phyloP scores from a whole-genome alignment of 495 filamentous ascomycete genomes.

The Podospora didyma region DNA sequence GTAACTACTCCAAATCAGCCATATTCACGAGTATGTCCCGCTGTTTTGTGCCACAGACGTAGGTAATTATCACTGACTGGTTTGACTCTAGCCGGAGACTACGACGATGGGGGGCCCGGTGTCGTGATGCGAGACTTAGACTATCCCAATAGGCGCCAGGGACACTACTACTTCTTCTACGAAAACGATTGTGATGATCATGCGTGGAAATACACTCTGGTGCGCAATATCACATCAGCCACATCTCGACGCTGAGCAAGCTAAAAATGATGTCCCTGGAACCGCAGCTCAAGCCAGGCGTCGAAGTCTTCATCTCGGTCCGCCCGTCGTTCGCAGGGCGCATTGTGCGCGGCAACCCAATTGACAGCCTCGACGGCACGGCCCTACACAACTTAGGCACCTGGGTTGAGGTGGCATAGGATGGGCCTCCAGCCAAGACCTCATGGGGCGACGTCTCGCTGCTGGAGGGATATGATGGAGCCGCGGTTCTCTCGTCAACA shows the following conservation, averaged over 20 bases:
- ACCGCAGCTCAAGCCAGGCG: constrained; percentile 14
- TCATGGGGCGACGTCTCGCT: constrained; percentile 38
- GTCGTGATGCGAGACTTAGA: constrained; percentile 10
- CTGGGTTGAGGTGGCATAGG: constrained; percentile 32
- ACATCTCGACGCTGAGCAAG: no score
- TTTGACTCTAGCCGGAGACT: constrained; percentile 5
- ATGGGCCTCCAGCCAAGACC: constrained; percentile 15
- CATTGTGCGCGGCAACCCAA: constrained; percentile 17
- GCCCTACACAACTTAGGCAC: constrained; percentile 17
- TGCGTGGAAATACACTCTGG: constrained; percentile 21
- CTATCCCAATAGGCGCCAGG: constrained; percentile 8
- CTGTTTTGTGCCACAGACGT: no score
- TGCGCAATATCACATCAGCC: constrained; percentile 3
- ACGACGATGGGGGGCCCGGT: constrained; percentile 12
- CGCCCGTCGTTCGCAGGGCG: constrained; percentile 18
- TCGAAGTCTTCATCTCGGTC: constrained; percentile 17
- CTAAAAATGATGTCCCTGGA: not conserved
- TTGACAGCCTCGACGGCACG: constrained; percentile 15
- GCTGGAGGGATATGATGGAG: constrained; percentile 40
- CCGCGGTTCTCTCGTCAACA: constrained; percentile 28
- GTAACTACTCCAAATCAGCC: not conserved
- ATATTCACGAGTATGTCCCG: not conserved
- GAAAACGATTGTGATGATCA: constrained; percentile 18
- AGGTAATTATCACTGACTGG: no score
- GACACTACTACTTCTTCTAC: constrained; percentile 20